Percentiles rank a stretch among this genome's conserved stretches.
Evolutionary conservation across 257 asterid species (phyloP).

Genomic region (Fraxinus americana): DNA sequence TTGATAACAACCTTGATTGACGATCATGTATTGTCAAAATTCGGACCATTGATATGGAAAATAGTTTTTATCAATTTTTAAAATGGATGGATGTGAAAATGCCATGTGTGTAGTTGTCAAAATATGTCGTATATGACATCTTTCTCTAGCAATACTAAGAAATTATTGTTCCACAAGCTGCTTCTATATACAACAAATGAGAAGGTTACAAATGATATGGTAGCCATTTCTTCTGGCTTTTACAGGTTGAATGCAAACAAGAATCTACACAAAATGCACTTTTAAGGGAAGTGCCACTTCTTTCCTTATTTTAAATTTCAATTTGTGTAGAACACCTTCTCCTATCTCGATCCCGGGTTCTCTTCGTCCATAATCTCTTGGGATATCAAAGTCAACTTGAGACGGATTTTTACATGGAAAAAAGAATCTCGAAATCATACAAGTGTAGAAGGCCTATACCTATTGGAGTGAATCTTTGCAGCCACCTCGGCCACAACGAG

Average conservation of each 20-base stretch:
- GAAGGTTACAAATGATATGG: conserved; percentile 9
- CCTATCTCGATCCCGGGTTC: not conserved
- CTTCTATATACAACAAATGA: conserved; percentile 7
- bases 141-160: not conserved
- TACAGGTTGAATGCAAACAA: conserved; percentile 23
- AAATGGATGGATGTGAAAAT: too few relatives aligned
- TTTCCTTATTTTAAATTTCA: conserved; percentile 13
- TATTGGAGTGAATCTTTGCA: conserved; percentile 47
- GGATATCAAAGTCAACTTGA: not conserved
- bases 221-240: conserved; percentile 18
- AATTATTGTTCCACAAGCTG: not conserved
- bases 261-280: conserved; percentile 30
- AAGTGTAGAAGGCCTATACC: conserved; percentile 33
- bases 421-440: conserved; percentile 42
- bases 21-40: too few relatives aligned
- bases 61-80: too few relatives aligned
- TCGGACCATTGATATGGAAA: too few relatives aligned
- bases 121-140: not conserved
- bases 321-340: conserved; percentile 24
- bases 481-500: conserved; percentile 88
- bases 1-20: not conserved
- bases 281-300: conserved; percentile 1
- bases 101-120: too few relatives aligned
- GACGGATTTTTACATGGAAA: not conserved
- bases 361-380: conserved; percentile 14